phyloP scores from a whole-genome alignment of 352 stramenopile species.

The Pythium rishiriense region DNA sequence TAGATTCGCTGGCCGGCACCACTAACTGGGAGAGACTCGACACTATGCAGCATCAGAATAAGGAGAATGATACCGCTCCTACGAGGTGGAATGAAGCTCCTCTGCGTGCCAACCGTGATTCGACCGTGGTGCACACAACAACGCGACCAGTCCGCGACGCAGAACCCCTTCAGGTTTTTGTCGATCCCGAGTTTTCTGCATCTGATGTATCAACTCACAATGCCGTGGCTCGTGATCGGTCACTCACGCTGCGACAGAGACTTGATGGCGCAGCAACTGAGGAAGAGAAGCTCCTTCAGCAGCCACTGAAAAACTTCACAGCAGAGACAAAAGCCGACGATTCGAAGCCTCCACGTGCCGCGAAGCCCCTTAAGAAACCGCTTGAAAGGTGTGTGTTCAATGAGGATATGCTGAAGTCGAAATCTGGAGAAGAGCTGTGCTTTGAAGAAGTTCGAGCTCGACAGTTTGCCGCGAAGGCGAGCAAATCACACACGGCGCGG shows the following conservation, averaged over 20 bases:
- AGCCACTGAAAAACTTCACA: constrained; percentile 79
- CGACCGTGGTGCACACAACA: not conserved
- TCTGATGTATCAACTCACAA: constrained; percentile 16
- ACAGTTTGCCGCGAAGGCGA: constrained; percentile 8
- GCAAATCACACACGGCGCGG: not conserved
- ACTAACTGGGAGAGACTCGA: constrained; percentile 70
- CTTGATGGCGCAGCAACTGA: constrained; percentile 68
- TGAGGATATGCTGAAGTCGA: constrained; percentile 38
- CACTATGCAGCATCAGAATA: constrained; percentile 72
- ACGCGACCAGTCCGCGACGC: not conserved
- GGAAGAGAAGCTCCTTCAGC: constrained; percentile 70
- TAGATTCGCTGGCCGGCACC: constrained; percentile 61
- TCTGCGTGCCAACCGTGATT: not conserved
- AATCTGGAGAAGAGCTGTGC: constrained; percentile 50
- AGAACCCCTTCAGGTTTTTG: constrained; percentile 73
- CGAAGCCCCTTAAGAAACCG: constrained; percentile 4
- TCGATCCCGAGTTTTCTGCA: constrained; percentile 64
- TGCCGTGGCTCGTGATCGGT: constrained; percentile 39
- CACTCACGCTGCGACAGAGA: constrained; percentile 69
- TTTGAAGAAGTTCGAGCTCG: constrained; percentile 81
- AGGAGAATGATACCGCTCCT: constrained; percentile 67
- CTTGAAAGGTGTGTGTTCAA: constrained; percentile 46
- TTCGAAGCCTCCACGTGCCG: constrained; percentile 9
- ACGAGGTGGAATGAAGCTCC: constrained; percentile 49
- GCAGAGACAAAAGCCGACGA: not conserved